A percentile compares a stretch with the other conserved stretches of the same genome.
phyloP scores from a whole-genome alignment of 352 stramenopile genomes.

The Phytophthora nicotianae region DNA sequence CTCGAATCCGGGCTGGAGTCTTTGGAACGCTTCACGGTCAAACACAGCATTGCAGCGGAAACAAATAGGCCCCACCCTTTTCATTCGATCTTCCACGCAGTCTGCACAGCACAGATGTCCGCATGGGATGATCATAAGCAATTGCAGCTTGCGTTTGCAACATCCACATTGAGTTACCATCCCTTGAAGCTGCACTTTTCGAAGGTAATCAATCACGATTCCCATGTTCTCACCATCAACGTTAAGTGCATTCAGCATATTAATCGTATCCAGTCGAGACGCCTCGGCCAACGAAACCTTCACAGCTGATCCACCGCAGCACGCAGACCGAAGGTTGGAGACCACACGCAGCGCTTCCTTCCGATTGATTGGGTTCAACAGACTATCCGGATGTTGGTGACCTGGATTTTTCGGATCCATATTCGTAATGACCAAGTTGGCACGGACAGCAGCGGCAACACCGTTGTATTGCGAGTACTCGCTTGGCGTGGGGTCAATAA shows the following conservation, averaged over 20 bases:
- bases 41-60: slow-evolving; percentile 57
- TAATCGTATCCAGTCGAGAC: slow-evolving; percentile 68
- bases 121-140: slow-evolving; percentile 93
- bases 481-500: slow-evolving; percentile 36
- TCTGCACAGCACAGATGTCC: slow-evolving; percentile 93
- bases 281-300: slow-evolving; percentile 44
- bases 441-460: neutral
- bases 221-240: slow-evolving; percentile 55
- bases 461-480: neutral
- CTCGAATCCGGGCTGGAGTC: slow-evolving; percentile 85
- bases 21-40: slow-evolving; percentile 91
- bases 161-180: slow-evolving; percentile 70
- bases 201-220: slow-evolving; percentile 56
- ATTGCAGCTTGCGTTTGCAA: slow-evolving; percentile 86
- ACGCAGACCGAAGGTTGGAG: slow-evolving; percentile 65
- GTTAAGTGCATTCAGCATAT: slow-evolving; percentile 43
- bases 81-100: slow-evolving; percentile 87
- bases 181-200: slow-evolving; percentile 47
- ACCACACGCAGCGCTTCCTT: slow-evolving; percentile 63
- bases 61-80: slow-evolving; percentile 54
- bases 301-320: slow-evolving; percentile 56
- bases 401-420: slow-evolving; percentile 71
- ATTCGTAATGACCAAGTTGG: slow-evolving; percentile 49
- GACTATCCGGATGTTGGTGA: slow-evolving; percentile 63
- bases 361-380: slow-evolving; percentile 78